These are phyloP conservation scores for Apophysomyces elegans DNA, from an alignment of 371 early-diverging fungal species.

Conservation along the genomic window DNA sequence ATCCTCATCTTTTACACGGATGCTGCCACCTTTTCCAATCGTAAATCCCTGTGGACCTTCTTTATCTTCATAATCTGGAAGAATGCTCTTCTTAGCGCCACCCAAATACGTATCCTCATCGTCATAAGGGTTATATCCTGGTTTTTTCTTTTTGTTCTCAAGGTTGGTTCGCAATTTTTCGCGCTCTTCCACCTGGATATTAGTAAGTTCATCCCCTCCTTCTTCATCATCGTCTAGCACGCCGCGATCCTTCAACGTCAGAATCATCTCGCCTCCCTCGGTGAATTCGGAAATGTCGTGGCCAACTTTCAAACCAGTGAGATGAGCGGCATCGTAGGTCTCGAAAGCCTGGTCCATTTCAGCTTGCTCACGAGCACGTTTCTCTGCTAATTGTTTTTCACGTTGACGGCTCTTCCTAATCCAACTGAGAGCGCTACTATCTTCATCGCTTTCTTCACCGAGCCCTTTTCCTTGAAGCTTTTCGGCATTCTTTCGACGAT, in stretches of 20 bases:
- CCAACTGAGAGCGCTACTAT: conserved; percentile 65
- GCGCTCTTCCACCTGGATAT: conserved; percentile 70
- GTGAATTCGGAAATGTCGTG: conserved; percentile 76
- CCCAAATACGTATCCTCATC: conserved; percentile 72
- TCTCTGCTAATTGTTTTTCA: conserved; percentile 57
- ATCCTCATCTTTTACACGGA: conserved; percentile 25
- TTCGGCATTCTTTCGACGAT: conserved; percentile 56
- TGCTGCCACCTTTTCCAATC: conserved; percentile 39
- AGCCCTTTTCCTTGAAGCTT: conserved; percentile 74
- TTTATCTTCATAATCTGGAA: conserved; percentile 84
- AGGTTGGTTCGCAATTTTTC: conserved; percentile 71
- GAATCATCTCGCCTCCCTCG: conserved; percentile 78
- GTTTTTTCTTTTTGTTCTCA: conserved; percentile 78
- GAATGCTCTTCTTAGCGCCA: conserved; percentile 54
- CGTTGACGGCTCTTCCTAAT: conserved; percentile 56
- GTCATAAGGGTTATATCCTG: conserved; percentile 78
- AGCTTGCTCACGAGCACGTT: conserved; percentile 51
- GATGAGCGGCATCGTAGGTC: conserved; percentile 53
- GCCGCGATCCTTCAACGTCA: conserved; percentile 85
- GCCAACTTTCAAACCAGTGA: conserved; percentile 79
- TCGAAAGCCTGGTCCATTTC: conserved; percentile 48
- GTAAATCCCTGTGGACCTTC: conserved; percentile 55
- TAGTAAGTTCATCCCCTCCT: conserved; percentile 76
- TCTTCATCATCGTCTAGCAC: conserved; percentile 75
- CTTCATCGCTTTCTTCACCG: conserved; percentile 70